Percentiles rank a stretch among this genome's conserved stretches.
phyloP scores from a whole-genome alignment of 2,329 filamentous ascomycete genomes.

The Sporothrix variecibatus region DNA sequence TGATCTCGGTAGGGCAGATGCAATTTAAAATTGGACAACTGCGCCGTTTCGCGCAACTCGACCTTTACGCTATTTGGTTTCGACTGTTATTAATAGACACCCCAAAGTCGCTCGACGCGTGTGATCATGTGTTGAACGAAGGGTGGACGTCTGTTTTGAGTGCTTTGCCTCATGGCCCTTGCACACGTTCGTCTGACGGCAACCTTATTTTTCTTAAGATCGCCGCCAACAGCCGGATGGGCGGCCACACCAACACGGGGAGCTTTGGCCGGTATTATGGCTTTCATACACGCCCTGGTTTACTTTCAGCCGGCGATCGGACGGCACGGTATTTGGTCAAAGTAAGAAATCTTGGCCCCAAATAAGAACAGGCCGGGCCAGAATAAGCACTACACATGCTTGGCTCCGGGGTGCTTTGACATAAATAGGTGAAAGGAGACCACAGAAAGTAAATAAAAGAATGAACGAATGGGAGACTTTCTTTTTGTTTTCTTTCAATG shows the following conservation, averaged over 20 bases:
- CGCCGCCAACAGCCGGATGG: not conserved
- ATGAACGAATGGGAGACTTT: not conserved
- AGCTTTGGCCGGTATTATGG: not conserved
- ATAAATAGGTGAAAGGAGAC: not conserved
- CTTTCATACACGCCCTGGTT: not conserved
- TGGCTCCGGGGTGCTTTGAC: not conserved
- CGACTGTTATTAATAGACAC: not conserved
- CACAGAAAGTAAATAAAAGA: not conserved
- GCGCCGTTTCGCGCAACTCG: not conserved
- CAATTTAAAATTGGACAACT: not conserved
- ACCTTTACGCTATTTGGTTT: not conserved
- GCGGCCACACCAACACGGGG: not conserved
- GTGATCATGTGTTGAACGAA: not conserved
- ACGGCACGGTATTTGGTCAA: constrained; percentile 3
- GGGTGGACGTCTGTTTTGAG: too few relatives aligned
- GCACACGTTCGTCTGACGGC: not conserved
- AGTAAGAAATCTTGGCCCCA: not conserved
- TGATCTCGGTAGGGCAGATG: not conserved
- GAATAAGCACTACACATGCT: not conserved
- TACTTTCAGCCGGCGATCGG: not conserved
- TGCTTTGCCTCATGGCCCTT: not conserved
- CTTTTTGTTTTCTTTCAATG: not conserved
- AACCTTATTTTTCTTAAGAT: constrained; percentile 2
- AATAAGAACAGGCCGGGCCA: not conserved
- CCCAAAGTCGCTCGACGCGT: not conserved